Evolutionary conservation across 257 asterid genomes (phyloP).

Genomic region (Solanum lignicaule): DNA sequence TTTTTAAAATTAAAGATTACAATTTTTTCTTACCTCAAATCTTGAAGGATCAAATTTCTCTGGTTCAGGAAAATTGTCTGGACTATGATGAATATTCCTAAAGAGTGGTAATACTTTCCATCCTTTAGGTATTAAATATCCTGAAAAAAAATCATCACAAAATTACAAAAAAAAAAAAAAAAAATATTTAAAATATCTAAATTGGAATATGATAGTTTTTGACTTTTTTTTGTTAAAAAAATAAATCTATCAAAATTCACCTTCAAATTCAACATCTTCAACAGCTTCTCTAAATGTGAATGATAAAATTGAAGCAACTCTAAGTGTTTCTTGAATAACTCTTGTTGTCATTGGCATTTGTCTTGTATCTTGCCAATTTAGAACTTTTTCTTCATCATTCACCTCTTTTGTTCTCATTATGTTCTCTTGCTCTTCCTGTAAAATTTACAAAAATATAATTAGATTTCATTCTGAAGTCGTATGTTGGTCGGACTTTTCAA

Average conservation of each 20-base stretch:
- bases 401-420: conserved; percentile 14
- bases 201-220: background rate
- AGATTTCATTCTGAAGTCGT: background rate
- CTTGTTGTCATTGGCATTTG: conserved; percentile 25
- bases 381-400: conserved; percentile 6
- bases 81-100: conserved; percentile 83
- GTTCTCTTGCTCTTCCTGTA: conserved; percentile 27
- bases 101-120: conserved; percentile 97
- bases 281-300: conserved; percentile 41
- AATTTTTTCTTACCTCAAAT: conserved; percentile 59
- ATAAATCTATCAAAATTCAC: background rate
- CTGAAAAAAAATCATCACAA: conserved; percentile 14
- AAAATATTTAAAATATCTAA: background rate
- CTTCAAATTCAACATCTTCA: conserved; percentile 38
- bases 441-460: background rate
- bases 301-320: conserved; percentile 33
- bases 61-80: conserved; percentile 80
- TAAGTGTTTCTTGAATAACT: conserved; percentile 34
- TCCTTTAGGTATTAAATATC: conserved; percentile 82
- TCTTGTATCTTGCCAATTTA: conserved; percentile 26
- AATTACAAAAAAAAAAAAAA: background rate
- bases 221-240: background rate
- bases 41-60: conserved; percentile 96
- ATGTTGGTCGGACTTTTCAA: background rate
- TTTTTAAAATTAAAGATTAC: background rate